These are phyloP conservation scores for Colletotrichum cuscutae DNA, from an alignment of 2,329 filamentous ascomycete species.

Conservation along the genomic window DNA sequence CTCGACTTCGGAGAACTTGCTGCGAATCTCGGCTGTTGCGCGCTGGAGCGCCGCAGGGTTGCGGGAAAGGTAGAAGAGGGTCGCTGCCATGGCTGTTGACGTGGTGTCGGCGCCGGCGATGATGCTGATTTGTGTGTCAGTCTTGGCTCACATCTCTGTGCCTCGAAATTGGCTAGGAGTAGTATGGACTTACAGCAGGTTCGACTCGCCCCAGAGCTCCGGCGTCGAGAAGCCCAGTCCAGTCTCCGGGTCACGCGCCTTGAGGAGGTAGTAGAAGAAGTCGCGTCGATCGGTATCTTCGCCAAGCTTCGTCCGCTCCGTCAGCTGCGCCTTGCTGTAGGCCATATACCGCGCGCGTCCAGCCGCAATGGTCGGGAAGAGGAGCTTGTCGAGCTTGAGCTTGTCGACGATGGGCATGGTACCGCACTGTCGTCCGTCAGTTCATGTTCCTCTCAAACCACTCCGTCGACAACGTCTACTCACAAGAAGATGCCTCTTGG, in stretches of 20 bases:
- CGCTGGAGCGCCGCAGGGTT: slow-evolving; percentile 57
- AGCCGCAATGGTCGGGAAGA: slow-evolving; percentile 74
- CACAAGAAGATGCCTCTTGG: slow-evolving; percentile 75
- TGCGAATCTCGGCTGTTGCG: slow-evolving; percentile 62
- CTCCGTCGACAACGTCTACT: slow-evolving; percentile 43
- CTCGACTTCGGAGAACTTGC: slow-evolving; percentile 60
- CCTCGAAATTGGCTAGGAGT: background rate
- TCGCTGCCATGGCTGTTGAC: slow-evolving; percentile 73
- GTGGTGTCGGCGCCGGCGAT: slow-evolving; percentile 79
- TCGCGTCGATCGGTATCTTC: slow-evolving; percentile 75
- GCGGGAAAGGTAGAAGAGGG: slow-evolving; percentile 71
- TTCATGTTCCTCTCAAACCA: background rate
- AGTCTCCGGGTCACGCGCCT: slow-evolving; percentile 77
- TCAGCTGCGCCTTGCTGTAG: slow-evolving; percentile 75
- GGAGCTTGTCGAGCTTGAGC: slow-evolving; percentile 72
- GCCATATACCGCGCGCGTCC: slow-evolving; percentile 77
- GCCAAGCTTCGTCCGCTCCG: slow-evolving; percentile 73
- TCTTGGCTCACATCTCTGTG: too few species aligned
- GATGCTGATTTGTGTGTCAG: slow-evolving; percentile 55
- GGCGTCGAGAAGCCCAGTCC: slow-evolving; percentile 72
- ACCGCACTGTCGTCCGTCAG: slow-evolving; percentile 63
- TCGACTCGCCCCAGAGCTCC: slow-evolving; percentile 78
- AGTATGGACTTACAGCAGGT: slow-evolving; percentile 63
- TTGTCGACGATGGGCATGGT: slow-evolving; percentile 76
- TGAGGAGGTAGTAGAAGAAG: slow-evolving; percentile 81